These are phyloP conservation scores for Coniochaeta sp. DNA, from an alignment of 2,329 filamentous ascomycete species.

Conservation along the genomic window DNA sequence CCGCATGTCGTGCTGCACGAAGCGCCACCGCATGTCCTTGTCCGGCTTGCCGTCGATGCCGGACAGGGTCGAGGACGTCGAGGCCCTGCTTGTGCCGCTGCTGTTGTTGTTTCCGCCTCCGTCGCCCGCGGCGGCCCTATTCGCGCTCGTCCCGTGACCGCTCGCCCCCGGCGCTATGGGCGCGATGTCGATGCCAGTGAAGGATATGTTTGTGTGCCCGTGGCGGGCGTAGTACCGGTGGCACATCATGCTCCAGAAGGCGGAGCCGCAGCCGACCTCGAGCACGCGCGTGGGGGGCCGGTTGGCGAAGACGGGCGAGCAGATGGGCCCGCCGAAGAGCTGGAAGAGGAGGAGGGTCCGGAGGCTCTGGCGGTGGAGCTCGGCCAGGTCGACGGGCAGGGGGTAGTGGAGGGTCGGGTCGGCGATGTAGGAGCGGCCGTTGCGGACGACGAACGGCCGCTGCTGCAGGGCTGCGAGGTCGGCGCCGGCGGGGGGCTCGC, in stretches of 20 bases:
- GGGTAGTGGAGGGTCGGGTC: conserved; percentile 69
- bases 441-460: conserved; percentile 60
- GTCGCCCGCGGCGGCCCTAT: background rate
- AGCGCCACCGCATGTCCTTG: conserved; percentile 78
- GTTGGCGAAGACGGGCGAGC: conserved; percentile 58
- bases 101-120: background rate
- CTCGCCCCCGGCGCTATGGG: conserved; percentile 31
- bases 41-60: conserved; percentile 34
- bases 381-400: conserved; percentile 79
- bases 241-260: conserved; percentile 84
- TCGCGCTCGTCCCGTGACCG: conserved; percentile 9
- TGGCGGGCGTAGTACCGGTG: conserved; percentile 68
- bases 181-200: conserved; percentile 77
- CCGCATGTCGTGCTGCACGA: conserved; percentile 81
- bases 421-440: conserved; percentile 77
- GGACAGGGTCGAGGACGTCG: conserved; percentile 4
- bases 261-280: conserved; percentile 81
- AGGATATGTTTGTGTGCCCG: conserved; percentile 64
- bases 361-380: conserved; percentile 81
- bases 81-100: conserved; percentile 4
- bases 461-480: conserved; percentile 25
- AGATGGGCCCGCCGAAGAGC: conserved; percentile 74
- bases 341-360: conserved; percentile 75
- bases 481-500: conserved; percentile 35
- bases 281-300: conserved; percentile 70